Conservation (phyloP, 352 stramenopile species). For the Phytophthora foliorum region DNA sequence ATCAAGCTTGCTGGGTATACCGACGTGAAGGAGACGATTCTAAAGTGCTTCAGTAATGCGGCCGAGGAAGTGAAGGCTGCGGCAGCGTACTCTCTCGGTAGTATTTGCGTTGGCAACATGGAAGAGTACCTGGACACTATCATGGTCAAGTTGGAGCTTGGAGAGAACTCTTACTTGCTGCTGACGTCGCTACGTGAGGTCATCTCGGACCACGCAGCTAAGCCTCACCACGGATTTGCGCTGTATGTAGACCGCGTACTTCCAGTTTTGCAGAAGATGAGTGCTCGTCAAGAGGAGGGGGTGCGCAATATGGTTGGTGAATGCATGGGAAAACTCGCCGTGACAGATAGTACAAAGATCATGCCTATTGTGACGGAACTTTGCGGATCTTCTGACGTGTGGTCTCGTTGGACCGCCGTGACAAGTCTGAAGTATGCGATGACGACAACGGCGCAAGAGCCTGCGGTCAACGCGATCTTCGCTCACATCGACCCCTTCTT, state of each 20-base stretch:
- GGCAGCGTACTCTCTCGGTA: conserved; percentile 96
- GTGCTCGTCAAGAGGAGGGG: conserved; percentile 94
- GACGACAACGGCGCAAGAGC: conserved; percentile 46
- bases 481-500: conserved; percentile 92
- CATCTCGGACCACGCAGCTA: conserved; percentile 88
- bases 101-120: conserved; percentile 96
- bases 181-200: conserved; percentile 97
- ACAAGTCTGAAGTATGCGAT: conserved; percentile 94
- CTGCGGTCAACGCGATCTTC: conserved; percentile 60
- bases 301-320: conserved; percentile 98
- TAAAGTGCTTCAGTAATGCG: conserved; percentile 88
- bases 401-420: conserved; percentile 91
- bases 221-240: conserved; percentile 77
- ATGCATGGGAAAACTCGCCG: conserved; percentile 96
- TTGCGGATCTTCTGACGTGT: conserved; percentile 61
- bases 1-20: conserved; percentile 88
- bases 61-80: conserved; percentile 97
- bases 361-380: conserved; percentile 92
- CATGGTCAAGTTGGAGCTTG: conserved; percentile 92
- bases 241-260: conserved; percentile 91
- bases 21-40: conserved; percentile 92
- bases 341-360: conserved; percentile 91
- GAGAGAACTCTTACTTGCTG: conserved; percentile 97
- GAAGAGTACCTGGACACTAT: conserved; percentile 92
- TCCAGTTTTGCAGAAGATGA: conserved; percentile 95